Percentiles rank a stretch among this genome's conserved stretches.
These are phyloP conservation scores for Xylaria sp. DNA, from an alignment of 2,329 filamentous ascomycete genomes.

Conservation along the genomic window DNA sequence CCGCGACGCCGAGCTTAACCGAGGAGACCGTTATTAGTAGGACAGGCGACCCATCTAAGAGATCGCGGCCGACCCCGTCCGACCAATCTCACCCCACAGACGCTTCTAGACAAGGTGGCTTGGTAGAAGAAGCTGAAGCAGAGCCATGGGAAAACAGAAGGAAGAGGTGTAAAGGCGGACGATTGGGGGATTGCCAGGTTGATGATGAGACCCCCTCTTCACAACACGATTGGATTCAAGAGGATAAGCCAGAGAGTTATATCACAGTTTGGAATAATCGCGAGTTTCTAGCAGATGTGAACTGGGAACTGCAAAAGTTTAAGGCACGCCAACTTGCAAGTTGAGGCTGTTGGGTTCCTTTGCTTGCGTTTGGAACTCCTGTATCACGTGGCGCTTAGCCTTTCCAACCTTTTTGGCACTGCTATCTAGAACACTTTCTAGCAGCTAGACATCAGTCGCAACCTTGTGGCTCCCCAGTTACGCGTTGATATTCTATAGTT, in stretches of 20 bases:
- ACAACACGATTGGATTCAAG: conserved; percentile 1
- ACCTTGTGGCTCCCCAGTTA: no score
- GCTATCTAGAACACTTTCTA: no score
- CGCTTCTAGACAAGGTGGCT: not conserved
- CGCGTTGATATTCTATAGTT: no score
- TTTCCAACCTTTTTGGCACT: no score
- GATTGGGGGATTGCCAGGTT: conserved; percentile 12
- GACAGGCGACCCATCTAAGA: conserved; percentile 20
- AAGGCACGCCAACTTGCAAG: conserved; percentile 14
- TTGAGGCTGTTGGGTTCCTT: no score
- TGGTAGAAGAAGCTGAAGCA: conserved; percentile 5
- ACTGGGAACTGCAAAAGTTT: conserved; percentile 18
- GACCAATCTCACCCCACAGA: conserved; percentile 17
- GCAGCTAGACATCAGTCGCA: no score
- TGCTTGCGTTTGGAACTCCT: no score
- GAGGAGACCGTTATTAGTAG: conserved; percentile 11
- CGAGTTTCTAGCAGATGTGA: conserved; percentile 25
- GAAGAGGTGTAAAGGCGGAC: conserved; percentile 4
- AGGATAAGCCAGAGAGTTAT: conserved; percentile 9
- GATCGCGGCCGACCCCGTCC: conserved; percentile 14
- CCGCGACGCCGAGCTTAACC: conserved; percentile 5
- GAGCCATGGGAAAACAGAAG: not conserved
- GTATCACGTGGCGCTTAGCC: no score
- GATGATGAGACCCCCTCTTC: conserved; percentile 1
- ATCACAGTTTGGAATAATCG: conserved; percentile 19